phyloP scores from a whole-genome alignment of 1,139 yeast species.

The Scheffersomyces insectosa region DNA sequence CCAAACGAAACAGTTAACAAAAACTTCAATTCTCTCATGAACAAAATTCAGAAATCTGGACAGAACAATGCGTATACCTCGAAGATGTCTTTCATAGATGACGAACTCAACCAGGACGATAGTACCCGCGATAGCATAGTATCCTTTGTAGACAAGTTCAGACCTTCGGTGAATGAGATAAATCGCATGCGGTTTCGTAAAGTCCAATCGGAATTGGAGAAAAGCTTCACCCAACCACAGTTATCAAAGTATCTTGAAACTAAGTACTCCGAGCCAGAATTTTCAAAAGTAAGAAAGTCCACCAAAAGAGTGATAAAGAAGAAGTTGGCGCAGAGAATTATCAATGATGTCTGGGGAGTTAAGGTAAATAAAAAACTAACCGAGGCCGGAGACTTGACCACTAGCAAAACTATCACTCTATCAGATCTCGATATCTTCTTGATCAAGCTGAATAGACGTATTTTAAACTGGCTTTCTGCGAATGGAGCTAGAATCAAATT shows the following conservation, averaged over 20 bases:
- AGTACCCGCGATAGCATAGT: slow-evolving; percentile 1
- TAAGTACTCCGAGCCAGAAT: slow-evolving; percentile 9
- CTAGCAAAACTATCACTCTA: slow-evolving; percentile 37
- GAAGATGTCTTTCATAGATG: not conserved
- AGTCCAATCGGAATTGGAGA: slow-evolving; percentile 12
- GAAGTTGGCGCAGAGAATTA: slow-evolving; percentile 21
- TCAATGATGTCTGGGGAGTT: slow-evolving; percentile 42
- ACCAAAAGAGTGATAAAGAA: slow-evolving; percentile 11
- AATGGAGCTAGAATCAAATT: slow-evolving; percentile 57
- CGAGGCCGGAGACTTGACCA: slow-evolving; percentile 39
- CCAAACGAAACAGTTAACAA: slow-evolving; percentile 9
- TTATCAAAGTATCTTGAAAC: slow-evolving; percentile 10
- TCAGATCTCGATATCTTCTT: slow-evolving; percentile 49
- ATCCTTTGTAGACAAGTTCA: slow-evolving; percentile 11
- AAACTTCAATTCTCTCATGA: not conserved
- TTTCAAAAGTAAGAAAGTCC: slow-evolving; percentile 13
- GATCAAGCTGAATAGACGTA: slow-evolving; percentile 47
- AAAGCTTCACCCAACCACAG: slow-evolving; percentile 14
- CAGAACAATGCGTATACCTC: not conserved
- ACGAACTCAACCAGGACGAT: not conserved
- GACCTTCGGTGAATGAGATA: slow-evolving; percentile 8
- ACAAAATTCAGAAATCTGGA: not conserved
- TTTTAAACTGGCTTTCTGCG: slow-evolving; percentile 51
- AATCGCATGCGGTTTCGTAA: slow-evolving; percentile 10
- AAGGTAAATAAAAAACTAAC: slow-evolving; percentile 26